A percentile compares a stretch with the other conserved stretches of the same genome.
These are phyloP conservation scores for Didymella pomorum DNA, from an alignment of 2,329 filamentous ascomycete species.

Conservation along the genomic window DNA sequence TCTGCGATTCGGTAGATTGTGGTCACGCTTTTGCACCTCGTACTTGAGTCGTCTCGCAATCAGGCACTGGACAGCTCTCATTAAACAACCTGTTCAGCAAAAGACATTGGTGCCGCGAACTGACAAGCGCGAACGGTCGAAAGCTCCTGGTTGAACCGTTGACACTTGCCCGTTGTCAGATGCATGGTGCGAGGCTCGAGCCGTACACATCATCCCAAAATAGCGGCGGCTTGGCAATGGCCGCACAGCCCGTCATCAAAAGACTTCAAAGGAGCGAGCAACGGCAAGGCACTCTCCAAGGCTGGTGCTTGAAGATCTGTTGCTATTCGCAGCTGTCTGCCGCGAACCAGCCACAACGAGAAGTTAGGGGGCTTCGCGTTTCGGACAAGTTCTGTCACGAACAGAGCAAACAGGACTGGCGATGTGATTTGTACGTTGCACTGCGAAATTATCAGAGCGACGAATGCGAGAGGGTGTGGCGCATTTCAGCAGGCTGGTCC, in stretches of 20 bases:
- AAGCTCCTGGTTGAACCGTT: constrained; percentile 4
- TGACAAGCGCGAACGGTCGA: not conserved
- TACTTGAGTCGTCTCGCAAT: not conserved
- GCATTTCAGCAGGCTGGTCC: no score
- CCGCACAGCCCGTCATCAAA: constrained; percentile 15
- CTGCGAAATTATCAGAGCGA: not conserved
- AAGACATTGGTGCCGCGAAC: not conserved
- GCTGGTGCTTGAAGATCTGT: constrained; percentile 12
- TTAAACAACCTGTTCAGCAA: not conserved
- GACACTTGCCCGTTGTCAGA: constrained; percentile 9
- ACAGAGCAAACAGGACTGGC: no score
- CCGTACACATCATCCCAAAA: constrained; percentile 11
- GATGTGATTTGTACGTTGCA: not conserved
- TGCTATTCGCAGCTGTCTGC: constrained; percentile 8
- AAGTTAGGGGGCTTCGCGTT: not conserved
- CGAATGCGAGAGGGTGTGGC: not conserved
- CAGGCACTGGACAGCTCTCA: not conserved
- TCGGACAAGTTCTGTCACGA: not conserved
- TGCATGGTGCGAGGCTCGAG: constrained; percentile 13
- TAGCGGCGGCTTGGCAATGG: constrained; percentile 9
- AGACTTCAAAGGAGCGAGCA: not conserved
- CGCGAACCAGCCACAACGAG: not conserved
- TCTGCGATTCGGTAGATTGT: constrained; percentile 1
- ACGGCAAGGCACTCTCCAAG: constrained; percentile 3
- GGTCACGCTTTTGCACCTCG: not conserved